Evolutionary conservation across 768 basidiomycete genomes (phyloP), one percentile per base, ranked within the genome.

Genomic region (Lentinula boryana): DNA sequence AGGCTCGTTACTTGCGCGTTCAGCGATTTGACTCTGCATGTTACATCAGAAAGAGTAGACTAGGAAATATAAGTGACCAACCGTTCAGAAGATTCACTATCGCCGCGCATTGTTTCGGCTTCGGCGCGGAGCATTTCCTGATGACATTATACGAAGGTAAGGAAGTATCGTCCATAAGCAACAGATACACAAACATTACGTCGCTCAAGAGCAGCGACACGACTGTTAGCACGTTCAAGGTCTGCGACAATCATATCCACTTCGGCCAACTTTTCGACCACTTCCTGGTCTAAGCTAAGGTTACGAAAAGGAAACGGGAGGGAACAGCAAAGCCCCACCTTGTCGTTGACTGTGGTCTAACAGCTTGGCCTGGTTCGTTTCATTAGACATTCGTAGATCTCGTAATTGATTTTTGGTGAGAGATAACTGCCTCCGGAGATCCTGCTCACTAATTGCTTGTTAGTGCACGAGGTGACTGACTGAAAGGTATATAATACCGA

Each of bases 61-160:
- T 78, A 76, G 44, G 83, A 74, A 8, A 83, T 4, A 36, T 31
- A 5, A 38, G 31, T 27, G 35, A 70, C 84, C 44, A 50, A 94
- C 93, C 81, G 74, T 55, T 86, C 86, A 9, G 85, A 85, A 33
- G 81, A 77, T 63, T 92, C 88, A 56, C 78, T 84, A 12, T 91
- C 95, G 54, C 86, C 88, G 57, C 91, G 87, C 54, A 95, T 85
- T 0, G 88, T 81, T 71, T 98, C 97, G 52, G 98, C 95, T 71
- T 98, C 95, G 21, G 95, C 94, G 10, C 96, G 86, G 16, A 99
- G 79, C n/a, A 93, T 81, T 77, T 98, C 97, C 93, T 95, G 66
- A 41, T 16, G 35, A 48, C 55, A 49, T 31, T 36, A 53, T 33
- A 44, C 38, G 5, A 49, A 44, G 33, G 49, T 8, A 43, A 56